Base-by-base conservation (phyloP, 2,329 filamentous ascomycete genomes). In the Hirsutella minnesotensis region DNA sequence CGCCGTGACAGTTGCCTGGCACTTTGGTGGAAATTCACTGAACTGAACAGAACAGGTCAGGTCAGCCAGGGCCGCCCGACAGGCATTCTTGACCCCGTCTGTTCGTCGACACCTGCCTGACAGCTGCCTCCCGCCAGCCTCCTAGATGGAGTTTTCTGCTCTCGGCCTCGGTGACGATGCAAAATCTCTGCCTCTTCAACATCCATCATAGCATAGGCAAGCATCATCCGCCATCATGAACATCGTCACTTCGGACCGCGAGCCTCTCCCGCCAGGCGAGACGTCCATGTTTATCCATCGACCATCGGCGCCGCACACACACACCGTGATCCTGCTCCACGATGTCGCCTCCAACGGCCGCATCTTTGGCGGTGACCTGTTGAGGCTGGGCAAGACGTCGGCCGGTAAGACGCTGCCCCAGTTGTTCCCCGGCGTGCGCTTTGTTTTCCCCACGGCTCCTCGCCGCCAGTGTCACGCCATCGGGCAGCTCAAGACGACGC, bases 401-500 rank as follows among this genome's bases (percentile, higher is more conserved):
- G 22, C 40, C 5, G 60, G 55, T 2, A 33, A 41, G 4, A 54
- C 35, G 1, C 48, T 65, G 0, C 21, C 77, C 4, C 39, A 54
- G 1, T 33, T 59, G 4, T 44, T 65, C 2, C 61, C 61, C 0
- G 51, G 60, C 9, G 60, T 64, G 1, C 68, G 66, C 45, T 74
- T 73, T 44, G 54, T 76, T 34, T 75, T 75, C 43, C 72, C 72
- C 0, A 73, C 70, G 0, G 63, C 72, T 0, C 60, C 55, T 7
- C 64, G 63, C 12, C 60, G 68, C 0, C 65, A 68, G 9, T 65
- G 71, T 0, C 61, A 54, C 1, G 57, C 61, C 3, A 66, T 70
- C 36, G 62, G 67, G 7, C 61, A 64, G 3, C 56, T 60, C 0
- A 55, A 59, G 10, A 62, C 73, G 31, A 66, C 67, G 9, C 68